Evolutionary conservation across 23 red algal species (phyloP).

Genomic region (Gracilaria gracilis): DNA sequence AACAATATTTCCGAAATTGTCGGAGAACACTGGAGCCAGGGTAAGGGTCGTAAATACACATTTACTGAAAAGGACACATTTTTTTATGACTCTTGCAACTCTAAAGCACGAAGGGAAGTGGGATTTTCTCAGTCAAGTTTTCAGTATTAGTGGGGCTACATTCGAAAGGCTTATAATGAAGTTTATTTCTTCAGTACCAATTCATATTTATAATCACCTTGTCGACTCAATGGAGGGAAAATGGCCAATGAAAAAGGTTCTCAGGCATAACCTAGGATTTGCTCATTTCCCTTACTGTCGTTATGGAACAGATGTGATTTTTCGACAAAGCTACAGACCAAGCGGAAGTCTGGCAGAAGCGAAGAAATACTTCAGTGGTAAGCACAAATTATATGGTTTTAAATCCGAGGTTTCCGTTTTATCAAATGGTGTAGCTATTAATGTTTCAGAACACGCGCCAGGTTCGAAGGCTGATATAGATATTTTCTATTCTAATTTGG

Average conservation of each 20-base stretch:
- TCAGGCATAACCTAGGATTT: not conserved
- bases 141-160: not conserved
- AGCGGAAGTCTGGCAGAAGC: not conserved
- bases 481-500: not conserved
- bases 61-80: constrained; percentile 4
- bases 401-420: constrained; percentile 11
- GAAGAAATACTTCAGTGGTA: constrained; percentile 29
- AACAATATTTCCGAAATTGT: not conserved
- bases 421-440: constrained; percentile 10
- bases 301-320: constrained; percentile 18
- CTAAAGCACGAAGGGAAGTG: constrained; percentile 25
- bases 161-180: constrained; percentile 17
- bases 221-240: not conserved
- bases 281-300: not conserved
- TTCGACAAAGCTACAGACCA: constrained; percentile 5
- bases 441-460: not conserved
- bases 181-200: not conserved
- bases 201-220: not conserved
- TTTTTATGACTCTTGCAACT: constrained; percentile 23
- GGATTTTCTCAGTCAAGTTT: not conserved
- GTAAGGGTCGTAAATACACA: not conserved
- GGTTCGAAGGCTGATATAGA: constrained; percentile 1
- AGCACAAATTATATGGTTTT: constrained; percentile 8
- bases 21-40: not conserved
- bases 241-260: not conserved